Percentiles rank a stretch among this genome's conserved stretches.
These are phyloP conservation scores for Gypsophila paniculata DNA, from an alignment of 179 eudicot genomes.

Conservation along the genomic window DNA sequence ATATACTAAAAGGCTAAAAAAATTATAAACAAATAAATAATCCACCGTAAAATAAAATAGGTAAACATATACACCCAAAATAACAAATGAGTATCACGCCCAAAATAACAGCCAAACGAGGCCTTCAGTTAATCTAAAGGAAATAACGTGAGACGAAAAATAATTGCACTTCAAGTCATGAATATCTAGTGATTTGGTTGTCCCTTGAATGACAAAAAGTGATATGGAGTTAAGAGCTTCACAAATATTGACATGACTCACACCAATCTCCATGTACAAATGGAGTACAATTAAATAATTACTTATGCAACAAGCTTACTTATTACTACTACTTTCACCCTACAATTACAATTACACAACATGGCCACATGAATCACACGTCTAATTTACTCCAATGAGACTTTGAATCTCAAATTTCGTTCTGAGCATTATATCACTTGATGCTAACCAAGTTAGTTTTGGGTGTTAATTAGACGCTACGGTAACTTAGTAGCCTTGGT, in stretches of 20 bases:
- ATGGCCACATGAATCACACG: slow-evolving; percentile 33
- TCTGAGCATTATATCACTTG: not conserved
- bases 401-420: not conserved
- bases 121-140: too few relatives aligned
- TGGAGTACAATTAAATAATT: slow-evolving; percentile 13
- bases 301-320: slow-evolving; percentile 21
- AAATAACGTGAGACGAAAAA: not conserved
- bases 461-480: slow-evolving; percentile 31
- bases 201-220: slow-evolving; percentile 8
- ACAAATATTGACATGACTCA: slow-evolving; percentile 19
- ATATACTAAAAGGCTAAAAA: too few relatives aligned
- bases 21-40: too few relatives aligned
- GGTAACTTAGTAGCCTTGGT: slow-evolving; percentile 6
- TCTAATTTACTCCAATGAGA: slow-evolving; percentile 30
- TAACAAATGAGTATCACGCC: too few relatives aligned
- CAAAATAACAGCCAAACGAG: too few relatives aligned
- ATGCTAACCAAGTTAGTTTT: not conserved
- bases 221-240: slow-evolving; percentile 22
- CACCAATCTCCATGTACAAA: slow-evolving; percentile 21
- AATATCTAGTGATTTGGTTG: slow-evolving; percentile 14
- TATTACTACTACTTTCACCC: not conserved
- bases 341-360: slow-evolving; percentile 21
- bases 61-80: too few relatives aligned
- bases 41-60: too few relatives aligned
- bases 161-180: slow-evolving; percentile 21